Evolutionary conservation across 1,139 yeast species (phyloP), one percentile per base, ranked within the genome.

Genomic region (Protomyces arabidopsidicola): DNA sequence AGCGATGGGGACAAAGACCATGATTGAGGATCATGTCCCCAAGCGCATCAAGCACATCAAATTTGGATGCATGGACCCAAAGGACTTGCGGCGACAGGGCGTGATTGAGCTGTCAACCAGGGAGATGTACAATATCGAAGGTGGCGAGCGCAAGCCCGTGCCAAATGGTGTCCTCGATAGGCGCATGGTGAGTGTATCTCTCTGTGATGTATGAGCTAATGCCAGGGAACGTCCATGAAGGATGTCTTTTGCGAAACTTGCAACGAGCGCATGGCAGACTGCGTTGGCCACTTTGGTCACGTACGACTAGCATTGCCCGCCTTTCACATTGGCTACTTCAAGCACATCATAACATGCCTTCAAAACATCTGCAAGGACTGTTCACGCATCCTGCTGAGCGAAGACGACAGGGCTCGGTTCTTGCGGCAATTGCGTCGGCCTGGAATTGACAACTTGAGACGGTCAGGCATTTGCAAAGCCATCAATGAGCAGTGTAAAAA

Each of bases 281-380:
- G 99, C 74, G 97, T 93, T 76, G 99, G 99, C 63, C 99, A 95
- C 77, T 95, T 95, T 74, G 99, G 99, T 53, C 96, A 95, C 72
- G 84, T 95, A 68, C 84, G 90, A 70, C 80, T 95, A 63, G 97
- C 98, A 0, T 79, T 95, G 59, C 99, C 99, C 1, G 98, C 91
- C 18, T 95, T 93, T 77, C 98, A 95, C 73, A 95, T 93, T 54
- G 99, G 99, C 4, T 95, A 90, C 74, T 93, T 95, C 81, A 93
- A 91, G 74, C 86, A 95, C 50, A 88, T 90, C 48, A 88, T 95
- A 68, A 87, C 86, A 71, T 91, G 95, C 60, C 78, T 95, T 65
- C 98, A 95, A 75, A 84, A 89, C 66, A 86, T 95, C 68, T 95
- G 99, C 79, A 95, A 95, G 64, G 85, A 82, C 69, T 95, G 99